These are phyloP conservation scores for Glarea lozoyensis DNA, from an alignment of 495 filamentous ascomycete genomes.

Conservation along the genomic window DNA sequence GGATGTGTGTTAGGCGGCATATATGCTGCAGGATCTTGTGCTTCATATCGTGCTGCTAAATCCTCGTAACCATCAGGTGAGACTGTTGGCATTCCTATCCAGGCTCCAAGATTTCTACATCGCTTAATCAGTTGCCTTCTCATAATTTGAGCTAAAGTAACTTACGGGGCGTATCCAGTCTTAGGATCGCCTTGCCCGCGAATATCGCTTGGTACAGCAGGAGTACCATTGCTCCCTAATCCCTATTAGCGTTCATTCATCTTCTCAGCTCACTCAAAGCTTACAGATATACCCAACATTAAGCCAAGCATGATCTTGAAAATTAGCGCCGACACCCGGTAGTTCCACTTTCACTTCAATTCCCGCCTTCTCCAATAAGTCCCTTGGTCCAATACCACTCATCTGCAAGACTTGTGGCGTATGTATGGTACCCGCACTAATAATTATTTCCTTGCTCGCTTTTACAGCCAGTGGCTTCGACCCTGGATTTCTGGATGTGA, in stretches of 20 bases:
- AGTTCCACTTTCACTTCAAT: constrained; percentile 63
- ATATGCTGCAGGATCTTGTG: not conserved
- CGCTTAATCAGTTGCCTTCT: too few species aligned
- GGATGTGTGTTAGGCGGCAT: not conserved
- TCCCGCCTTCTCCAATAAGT: constrained; percentile 49
- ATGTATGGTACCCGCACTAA: constrained; percentile 45
- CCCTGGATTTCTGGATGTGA: not conserved
- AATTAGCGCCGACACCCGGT: constrained; percentile 67
- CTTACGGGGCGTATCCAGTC: not conserved
- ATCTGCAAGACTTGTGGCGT: constrained; percentile 55
- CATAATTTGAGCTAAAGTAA: too few species aligned
- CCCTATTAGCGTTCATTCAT: too few species aligned
- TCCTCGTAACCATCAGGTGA: not conserved
- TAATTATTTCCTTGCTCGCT: constrained; percentile 38
- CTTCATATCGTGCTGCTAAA: not conserved
- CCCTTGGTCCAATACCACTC: constrained; percentile 60
- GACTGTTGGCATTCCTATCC: not conserved
- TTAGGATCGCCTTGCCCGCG: not conserved
- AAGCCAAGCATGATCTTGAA: constrained; percentile 22
- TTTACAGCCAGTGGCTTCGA: constrained; percentile 21
- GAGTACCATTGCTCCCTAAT: not conserved
- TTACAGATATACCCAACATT: not conserved
- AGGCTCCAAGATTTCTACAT: too few species aligned
- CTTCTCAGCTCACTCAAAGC: too few species aligned
- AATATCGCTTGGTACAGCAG: not conserved